A percentile compares a stretch with the other conserved stretches of the same genome.
phyloP scores from a whole-genome alignment of 106 monocot species.

The Platanthera zijinensis region DNA sequence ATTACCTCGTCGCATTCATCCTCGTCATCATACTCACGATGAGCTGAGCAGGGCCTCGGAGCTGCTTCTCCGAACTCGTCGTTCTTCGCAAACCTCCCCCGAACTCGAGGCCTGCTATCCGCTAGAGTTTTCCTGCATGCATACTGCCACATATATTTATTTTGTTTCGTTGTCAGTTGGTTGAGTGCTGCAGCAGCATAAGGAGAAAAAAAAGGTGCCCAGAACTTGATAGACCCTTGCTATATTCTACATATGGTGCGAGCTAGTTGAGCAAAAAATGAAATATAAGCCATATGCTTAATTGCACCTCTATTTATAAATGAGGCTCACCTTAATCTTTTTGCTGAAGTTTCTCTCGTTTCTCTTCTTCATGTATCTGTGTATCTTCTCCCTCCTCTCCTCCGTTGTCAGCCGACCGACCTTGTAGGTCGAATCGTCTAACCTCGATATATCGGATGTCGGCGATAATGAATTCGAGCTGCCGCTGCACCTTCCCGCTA shows the following conservation, averaged over 20 bases:
- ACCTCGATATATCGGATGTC: constrained; percentile 19
- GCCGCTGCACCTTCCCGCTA: constrained; percentile 18
- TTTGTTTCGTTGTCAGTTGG: neutral
- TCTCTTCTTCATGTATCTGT: constrained; percentile 70
- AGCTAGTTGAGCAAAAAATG: neutral
- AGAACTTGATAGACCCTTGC: no score
- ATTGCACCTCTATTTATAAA: no score
- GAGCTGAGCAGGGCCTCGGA: constrained; percentile 14
- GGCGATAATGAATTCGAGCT: constrained; percentile 9
- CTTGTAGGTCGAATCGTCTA: constrained; percentile 52
- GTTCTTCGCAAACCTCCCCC: constrained; percentile 87
- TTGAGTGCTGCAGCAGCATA: no score
- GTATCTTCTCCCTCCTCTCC: constrained; percentile 71
- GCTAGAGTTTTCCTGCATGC: constrained; percentile 84
- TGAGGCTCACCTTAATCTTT: constrained; percentile 74
- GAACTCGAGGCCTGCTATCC: constrained; percentile 70
- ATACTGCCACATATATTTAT: constrained; percentile 35
- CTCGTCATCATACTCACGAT: constrained; percentile 46
- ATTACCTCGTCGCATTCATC: constrained; percentile 12
- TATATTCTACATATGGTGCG: no score
- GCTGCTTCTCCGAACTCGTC: constrained; percentile 49
- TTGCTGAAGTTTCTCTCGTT: constrained; percentile 78
- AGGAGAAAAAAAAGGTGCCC: no score
- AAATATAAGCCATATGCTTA: neutral
- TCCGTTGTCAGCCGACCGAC: constrained; percentile 46